Evolutionary conservation across 345 rosid species (phyloP), one percentile per base, ranked within the genome.

Genomic region (Gossypium arboreum): DNA sequence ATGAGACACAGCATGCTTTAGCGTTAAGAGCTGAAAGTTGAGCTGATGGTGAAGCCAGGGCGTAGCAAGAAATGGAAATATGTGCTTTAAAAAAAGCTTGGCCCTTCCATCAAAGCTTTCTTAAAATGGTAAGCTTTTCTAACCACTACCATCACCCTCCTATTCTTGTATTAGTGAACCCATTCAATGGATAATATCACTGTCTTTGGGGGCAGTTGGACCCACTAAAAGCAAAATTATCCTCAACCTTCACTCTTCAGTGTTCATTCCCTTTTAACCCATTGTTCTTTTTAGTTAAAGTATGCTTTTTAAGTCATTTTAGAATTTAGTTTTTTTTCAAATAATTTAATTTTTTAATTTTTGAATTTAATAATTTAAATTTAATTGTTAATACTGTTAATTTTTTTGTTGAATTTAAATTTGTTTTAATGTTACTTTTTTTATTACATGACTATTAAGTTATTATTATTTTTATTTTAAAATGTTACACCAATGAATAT

Each of bases 31-130:
- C 34, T 71, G 75, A 74, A 76, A 79, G 80, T 73, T 57, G 67
- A 64, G 75, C 60, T 70, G 61, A 76, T 45, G 60, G 78, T 22
- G 79, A 84, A 73, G 52, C 71, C 64, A 73, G 45, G 71, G 59
- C 29, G 9, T 34, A 17, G 51, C 83, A 15, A 61, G 41, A 77
- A 79, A 79, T 47, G 16, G 74, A 73, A 71, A 78, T 5, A 22
- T 59, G 22, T 75, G 78, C 75, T 81, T 72, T 75, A 56, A 75
- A 79, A 34, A 45, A 63, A 12, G 55, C 18, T 65, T 67, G 64
- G 71, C 72, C 69, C 76, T 65, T 43, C 70, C 54, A 55, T 73
- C 75, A 70, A 75, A 45, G 58, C 73, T 76, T 79, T 73, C 82
- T 55, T 0, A 7, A 75, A 73, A 78, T 55, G 66, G 80, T 5